Conservation (phyloP, 352 stramenopile genomes). For the Globisporangium parvum region DNA sequence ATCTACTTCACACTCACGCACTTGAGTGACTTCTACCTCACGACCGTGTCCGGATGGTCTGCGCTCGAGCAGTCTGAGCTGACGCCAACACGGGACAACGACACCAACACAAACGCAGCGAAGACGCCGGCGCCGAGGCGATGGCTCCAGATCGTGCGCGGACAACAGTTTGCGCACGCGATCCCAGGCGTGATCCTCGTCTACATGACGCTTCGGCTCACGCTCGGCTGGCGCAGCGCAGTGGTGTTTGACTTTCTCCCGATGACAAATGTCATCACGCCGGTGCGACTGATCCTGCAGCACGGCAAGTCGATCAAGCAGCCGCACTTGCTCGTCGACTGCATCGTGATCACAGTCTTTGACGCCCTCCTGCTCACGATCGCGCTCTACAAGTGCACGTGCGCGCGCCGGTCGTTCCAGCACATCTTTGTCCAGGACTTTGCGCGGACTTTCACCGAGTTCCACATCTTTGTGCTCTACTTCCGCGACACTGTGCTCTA, state of each 20-base stretch:
- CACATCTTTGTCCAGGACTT: constrained; percentile 36
- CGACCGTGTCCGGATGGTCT: constrained; percentile 10
- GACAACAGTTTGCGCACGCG: constrained; percentile 4
- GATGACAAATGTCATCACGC: constrained; percentile 31
- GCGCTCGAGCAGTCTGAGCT: constrained; percentile 5
- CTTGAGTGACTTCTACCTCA: constrained; percentile 30
- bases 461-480: constrained; percentile 37
- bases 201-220: constrained; percentile 23
- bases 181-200: constrained; percentile 12
- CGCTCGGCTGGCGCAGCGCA: constrained; percentile 19
- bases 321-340: constrained; percentile 13
- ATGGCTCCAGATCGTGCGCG: constrained; percentile 7
- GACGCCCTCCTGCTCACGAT: constrained; percentile 20
- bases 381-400: constrained; percentile 20
- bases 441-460: constrained; percentile 32
- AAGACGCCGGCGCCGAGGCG: neutral
- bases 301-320: constrained; percentile 12
- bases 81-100: neutral
- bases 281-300: constrained; percentile 14
- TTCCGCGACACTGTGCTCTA: constrained; percentile 24
- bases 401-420: constrained; percentile 22
- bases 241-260: constrained; percentile 41
- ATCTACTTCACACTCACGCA: constrained; percentile 23
- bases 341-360: constrained; percentile 17
- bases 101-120: neutral